A percentile compares a stretch with the other conserved stretches of the same genome.
Evolutionary conservation across 148 eudicot species (phyloP).

Genomic region (Rhododendron henanense): DNA sequence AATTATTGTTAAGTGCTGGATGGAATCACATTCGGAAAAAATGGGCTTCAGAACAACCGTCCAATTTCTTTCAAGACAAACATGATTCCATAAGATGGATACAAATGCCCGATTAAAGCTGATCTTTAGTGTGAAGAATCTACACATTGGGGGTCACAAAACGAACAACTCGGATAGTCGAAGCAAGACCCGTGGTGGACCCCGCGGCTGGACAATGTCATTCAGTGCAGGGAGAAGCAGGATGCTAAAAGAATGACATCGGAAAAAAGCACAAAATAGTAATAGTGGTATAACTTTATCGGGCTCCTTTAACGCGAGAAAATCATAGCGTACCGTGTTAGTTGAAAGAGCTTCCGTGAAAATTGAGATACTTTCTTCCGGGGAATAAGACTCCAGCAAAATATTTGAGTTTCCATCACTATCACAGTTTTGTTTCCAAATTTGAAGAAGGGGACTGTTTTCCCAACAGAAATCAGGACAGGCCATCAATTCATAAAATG

Average conservation of each 20-base stretch:
- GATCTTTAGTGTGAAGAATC: not conserved
- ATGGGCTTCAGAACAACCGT: not conserved
- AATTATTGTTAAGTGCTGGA: not conserved
- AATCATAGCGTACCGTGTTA: slow-evolving; percentile 55
- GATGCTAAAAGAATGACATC: not conserved
- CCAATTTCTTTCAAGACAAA: not conserved
- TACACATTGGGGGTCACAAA: not conserved
- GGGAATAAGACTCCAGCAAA: slow-evolving; percentile 63
- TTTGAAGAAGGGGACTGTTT: slow-evolving; percentile 66
- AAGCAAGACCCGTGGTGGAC: not conserved
- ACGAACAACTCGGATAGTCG: not conserved
- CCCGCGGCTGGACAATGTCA: not conserved
- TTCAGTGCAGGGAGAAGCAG: not conserved
- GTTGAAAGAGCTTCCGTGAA: slow-evolving; percentile 57
- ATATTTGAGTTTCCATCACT: slow-evolving; percentile 45
- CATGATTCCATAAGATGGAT: not conserved
- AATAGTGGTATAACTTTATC: not conserved
- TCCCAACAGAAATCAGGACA: slow-evolving; percentile 70
- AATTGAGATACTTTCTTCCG: slow-evolving; percentile 60
- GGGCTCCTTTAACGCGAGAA: not conserved
- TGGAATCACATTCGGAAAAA: not conserved
- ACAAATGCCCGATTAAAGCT: not conserved
- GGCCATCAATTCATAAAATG: slow-evolving; percentile 94
- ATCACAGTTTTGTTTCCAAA: slow-evolving; percentile 70
- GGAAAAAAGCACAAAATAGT: not conserved